Evolutionary conservation across 1,284 basidiomycete genomes (phyloP), one percentile per base, ranked within the genome.

Genomic region (Puccinia novopanici): DNA sequence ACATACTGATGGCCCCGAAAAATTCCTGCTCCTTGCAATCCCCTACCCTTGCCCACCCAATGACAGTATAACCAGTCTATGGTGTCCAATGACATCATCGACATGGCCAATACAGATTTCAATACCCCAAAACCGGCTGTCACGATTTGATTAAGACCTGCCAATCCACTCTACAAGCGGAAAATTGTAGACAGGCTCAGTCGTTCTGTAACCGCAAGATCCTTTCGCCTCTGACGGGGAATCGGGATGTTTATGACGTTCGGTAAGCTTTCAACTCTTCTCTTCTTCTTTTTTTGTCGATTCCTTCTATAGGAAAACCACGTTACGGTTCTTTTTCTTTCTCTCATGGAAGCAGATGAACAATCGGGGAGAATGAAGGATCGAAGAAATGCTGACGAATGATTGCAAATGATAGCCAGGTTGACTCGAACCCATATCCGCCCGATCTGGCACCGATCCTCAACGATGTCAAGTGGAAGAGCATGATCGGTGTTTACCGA

Each of bases 211-310:
- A 78, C 30, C 50, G 50, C 3, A 42, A 78, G 34, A 70, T 78
- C 54, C 55, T 78, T 10, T 54, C 50, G 24, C n/a, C 55, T 55
- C 48, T 67, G n/a, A 19, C 37, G 34, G 76, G 76, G 37, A 45
- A 78, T 48, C 50, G 48, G 0, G 54, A 71, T 59, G 30, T 48
- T 50, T 78, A 78, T 48, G 76, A 78, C 40, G 55, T 78, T 55
- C 48, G 76, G 76, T 78, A 8, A 70, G 67, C 34, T 1, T 12
- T 42, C 27, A 15, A 27, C 24, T 37, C 4, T 54, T 37, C 48
- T 22, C 30, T 15, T 54, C 24, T 52, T 19, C 22, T 34, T 8
- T 54, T 22, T 70, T n/a, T n/a, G n/a, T n/a, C n/a, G n/a, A n/a
- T n/a, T n/a, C n/a, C n/a, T n/a, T n/a, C n/a, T n/a, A n/a, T n/a